phyloP scores from a whole-genome alignment of 202 grass and related monocot genomes.

The Saccharum hybrid region DNA sequence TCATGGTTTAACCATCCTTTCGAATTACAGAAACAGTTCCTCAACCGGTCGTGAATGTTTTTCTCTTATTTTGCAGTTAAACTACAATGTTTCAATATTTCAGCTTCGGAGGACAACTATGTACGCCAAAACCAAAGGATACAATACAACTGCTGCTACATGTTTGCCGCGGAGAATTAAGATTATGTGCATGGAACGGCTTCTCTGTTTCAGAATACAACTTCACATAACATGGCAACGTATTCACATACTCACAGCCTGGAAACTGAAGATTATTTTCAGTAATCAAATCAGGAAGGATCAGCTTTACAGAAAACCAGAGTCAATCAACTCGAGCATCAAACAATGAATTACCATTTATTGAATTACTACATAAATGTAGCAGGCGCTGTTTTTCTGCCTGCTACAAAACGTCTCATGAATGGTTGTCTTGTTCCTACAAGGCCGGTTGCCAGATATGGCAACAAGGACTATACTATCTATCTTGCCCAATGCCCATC shows the following conservation, averaged over 20 bases:
- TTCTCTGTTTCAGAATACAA: background rate
- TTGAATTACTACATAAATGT: conserved; percentile 34
- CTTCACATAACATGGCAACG: background rate
- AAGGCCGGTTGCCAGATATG: conserved; percentile 37
- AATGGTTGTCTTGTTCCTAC: conserved; percentile 44
- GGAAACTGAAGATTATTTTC: background rate
- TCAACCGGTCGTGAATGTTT: no score
- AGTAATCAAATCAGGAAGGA: background rate
- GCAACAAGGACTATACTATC: conserved; percentile 36
- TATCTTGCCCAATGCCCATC: conserved; percentile 39
- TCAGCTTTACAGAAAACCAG: conserved; percentile 20
- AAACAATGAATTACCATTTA: conserved; percentile 39
- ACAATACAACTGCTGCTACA: background rate
- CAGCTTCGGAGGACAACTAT: no score
- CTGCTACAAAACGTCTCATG: conserved; percentile 42
- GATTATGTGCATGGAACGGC: background rate
- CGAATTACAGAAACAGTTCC: no score
- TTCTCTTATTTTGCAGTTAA: no score
- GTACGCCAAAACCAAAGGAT: no score
- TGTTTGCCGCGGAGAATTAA: background rate
- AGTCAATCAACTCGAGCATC: background rate
- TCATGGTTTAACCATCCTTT: no score
- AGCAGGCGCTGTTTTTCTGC: conserved; percentile 20
- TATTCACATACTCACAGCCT: background rate
- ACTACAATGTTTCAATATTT: no score